These are phyloP conservation scores for Prunus dulcis DNA, from an alignment of 306 rosid species.

Conservation along the genomic window DNA sequence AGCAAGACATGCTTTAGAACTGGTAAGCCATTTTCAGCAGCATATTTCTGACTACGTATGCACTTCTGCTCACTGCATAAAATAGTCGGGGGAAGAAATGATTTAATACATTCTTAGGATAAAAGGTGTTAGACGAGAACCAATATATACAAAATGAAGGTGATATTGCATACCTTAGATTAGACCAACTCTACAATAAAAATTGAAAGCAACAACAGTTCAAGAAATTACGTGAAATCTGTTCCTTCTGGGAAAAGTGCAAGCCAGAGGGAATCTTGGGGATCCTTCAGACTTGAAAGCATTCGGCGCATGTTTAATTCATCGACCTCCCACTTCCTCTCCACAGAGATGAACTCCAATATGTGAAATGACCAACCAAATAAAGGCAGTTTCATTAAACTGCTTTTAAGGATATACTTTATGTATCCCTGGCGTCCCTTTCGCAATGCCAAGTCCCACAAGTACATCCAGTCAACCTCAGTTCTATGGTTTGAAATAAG, in stretches of 20 bases:
- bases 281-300: slow-evolving; percentile 73
- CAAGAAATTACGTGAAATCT: slow-evolving; percentile 60
- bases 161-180: background rate
- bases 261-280: slow-evolving; percentile 74
- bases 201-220: slow-evolving; percentile 3
- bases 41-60: slow-evolving; percentile 67
- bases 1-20: slow-evolving; percentile 58
- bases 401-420: slow-evolving; percentile 71
- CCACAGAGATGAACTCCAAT: slow-evolving; percentile 75
- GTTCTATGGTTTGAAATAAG: slow-evolving; percentile 81
- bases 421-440: slow-evolving; percentile 66
- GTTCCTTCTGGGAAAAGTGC: slow-evolving; percentile 94
- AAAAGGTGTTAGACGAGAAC: background rate
- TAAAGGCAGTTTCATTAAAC: slow-evolving; percentile 73
- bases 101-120: slow-evolving; percentile 8
- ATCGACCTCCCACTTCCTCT: slow-evolving; percentile 79
- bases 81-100: slow-evolving; percentile 10
- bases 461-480: slow-evolving; percentile 88
- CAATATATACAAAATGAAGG: background rate
- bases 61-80: slow-evolving; percentile 66
- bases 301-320: slow-evolving; percentile 47
- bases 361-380: slow-evolving; percentile 86
- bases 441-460: slow-evolving; percentile 81
- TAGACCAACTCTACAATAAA: slow-evolving; percentile 2
- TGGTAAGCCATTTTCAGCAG: slow-evolving; percentile 67